These are phyloP conservation scores for Plasmodium berghei DNA, from an alignment of 169 alveolate genomes.

Conservation along the genomic window DNA sequence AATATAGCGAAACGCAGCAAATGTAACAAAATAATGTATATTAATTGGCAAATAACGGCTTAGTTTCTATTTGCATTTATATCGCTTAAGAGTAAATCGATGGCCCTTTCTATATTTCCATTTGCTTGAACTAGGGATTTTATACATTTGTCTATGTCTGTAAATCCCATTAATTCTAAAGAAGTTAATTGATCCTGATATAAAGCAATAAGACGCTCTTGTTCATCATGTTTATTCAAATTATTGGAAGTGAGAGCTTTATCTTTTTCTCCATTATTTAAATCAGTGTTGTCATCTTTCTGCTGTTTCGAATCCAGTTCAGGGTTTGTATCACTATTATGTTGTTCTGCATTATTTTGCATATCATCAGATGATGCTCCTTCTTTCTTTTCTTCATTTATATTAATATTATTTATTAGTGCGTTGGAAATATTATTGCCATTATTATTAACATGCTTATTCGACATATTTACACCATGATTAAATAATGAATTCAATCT, in stretches of 20 bases:
- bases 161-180: constrained; percentile 87
- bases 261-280: neutral
- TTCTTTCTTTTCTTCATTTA: too few species aligned
- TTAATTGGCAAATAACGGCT: too few species aligned
- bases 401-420: too few species aligned
- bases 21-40: too few species aligned
- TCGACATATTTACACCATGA: too few species aligned
- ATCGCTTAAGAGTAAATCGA: constrained; percentile 84
- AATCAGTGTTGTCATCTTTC: neutral
- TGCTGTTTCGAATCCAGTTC: neutral
- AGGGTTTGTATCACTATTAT: neutral
- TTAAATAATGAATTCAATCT: neutral
- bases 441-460: too few species aligned
- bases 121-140: constrained; percentile 87
- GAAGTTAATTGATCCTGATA: constrained; percentile 81
- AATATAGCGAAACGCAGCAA: too few species aligned
- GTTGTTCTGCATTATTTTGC: too few species aligned
- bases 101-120: constrained; percentile 87
- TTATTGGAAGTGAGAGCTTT: neutral
- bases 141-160: constrained; percentile 85
- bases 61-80: constrained; percentile 50
- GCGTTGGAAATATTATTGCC: too few species aligned
- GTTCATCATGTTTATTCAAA: neutral
- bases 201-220: neutral
- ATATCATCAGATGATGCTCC: too few species aligned